Evolutionary conservation across 1,139 yeast species (phyloP).

Genomic region (Nakaseomyces glabratus): DNA sequence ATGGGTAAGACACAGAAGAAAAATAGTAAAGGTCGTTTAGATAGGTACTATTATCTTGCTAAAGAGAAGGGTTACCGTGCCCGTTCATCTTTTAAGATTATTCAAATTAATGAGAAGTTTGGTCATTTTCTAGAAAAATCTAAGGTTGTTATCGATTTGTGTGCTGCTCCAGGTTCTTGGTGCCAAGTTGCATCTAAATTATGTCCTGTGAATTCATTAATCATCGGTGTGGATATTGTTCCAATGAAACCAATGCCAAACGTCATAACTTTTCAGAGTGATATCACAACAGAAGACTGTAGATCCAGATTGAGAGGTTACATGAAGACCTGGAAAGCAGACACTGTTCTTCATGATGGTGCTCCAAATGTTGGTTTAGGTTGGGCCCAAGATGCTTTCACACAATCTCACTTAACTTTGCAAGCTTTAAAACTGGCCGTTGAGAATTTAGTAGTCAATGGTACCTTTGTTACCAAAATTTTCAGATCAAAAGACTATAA

Average conservation of each 20-base stretch:
- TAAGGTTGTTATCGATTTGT: constrained; percentile 92
- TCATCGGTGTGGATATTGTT: constrained; percentile 95
- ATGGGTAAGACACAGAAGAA: constrained; percentile 96
- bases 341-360: constrained; percentile 97
- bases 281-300: constrained; percentile 97
- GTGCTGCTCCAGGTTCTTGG: constrained; percentile 99
- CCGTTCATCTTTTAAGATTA: constrained; percentile 92
- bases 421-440: constrained; percentile 91
- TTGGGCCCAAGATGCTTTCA: constrained; percentile 98
- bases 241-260: constrained; percentile 94
- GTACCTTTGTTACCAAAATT: constrained; percentile 93
- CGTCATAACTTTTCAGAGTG: constrained; percentile 89
- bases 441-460: constrained; percentile 86
- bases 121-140: constrained; percentile 93
- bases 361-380: constrained; percentile 99
- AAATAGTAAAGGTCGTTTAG: constrained; percentile 97
- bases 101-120: constrained; percentile 92
- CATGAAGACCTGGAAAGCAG: constrained; percentile 98
- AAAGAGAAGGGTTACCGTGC: constrained; percentile 98
- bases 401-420: constrained; percentile 90
- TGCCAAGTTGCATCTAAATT: constrained; percentile 95
- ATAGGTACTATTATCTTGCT: constrained; percentile 90
- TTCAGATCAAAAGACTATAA: constrained; percentile 97
- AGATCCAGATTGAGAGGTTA: constrained; percentile 87
- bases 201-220: constrained; percentile 86